Percentiles rank a stretch among this genome's conserved stretches.
Evolutionary conservation across 2,329 filamentous ascomycete genomes (phyloP).

Genomic region (Aspergillus ustus): DNA sequence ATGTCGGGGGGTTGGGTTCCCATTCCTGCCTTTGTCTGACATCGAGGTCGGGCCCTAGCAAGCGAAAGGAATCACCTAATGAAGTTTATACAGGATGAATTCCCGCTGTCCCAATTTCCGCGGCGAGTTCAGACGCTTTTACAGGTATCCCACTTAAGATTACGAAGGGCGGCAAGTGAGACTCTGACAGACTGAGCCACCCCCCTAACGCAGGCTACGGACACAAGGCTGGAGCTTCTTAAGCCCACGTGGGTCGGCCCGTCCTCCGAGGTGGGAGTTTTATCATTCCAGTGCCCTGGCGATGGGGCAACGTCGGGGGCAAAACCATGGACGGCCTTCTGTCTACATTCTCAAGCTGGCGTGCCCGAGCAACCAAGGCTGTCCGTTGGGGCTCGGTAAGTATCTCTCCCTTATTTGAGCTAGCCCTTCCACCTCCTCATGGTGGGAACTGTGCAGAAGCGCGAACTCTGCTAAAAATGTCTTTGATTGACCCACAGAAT

Average conservation of each 20-base stretch:
- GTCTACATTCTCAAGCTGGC: constrained; percentile 2
- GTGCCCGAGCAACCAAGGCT: constrained; percentile 6
- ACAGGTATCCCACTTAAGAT: background rate
- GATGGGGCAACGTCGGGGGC: constrained; percentile 1
- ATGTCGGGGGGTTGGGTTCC: background rate
- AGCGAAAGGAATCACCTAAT: background rate
- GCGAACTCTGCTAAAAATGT: constrained; percentile 9
- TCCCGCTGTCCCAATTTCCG: background rate
- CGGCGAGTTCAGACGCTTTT: background rate
- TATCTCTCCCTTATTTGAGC: background rate
- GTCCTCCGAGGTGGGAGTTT: constrained; percentile 2
- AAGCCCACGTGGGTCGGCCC: constrained; percentile 8
- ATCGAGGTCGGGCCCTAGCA: background rate
- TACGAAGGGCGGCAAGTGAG: background rate
- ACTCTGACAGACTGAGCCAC: background rate
- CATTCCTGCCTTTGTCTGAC: background rate
- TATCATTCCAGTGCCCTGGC: constrained; percentile 8
- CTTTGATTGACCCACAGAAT: background rate
- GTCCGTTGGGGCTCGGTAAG: constrained; percentile 6
- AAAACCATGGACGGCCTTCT: constrained; percentile 7
- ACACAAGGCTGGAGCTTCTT: background rate
- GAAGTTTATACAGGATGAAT: background rate
- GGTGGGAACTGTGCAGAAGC: background rate
- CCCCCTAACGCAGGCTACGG: background rate
- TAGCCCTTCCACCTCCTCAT: background rate